These are phyloP conservation scores for Ichthyophthirius multifiliis DNA, from an alignment of 169 alveolate genomes.

Conservation along the genomic window DNA sequence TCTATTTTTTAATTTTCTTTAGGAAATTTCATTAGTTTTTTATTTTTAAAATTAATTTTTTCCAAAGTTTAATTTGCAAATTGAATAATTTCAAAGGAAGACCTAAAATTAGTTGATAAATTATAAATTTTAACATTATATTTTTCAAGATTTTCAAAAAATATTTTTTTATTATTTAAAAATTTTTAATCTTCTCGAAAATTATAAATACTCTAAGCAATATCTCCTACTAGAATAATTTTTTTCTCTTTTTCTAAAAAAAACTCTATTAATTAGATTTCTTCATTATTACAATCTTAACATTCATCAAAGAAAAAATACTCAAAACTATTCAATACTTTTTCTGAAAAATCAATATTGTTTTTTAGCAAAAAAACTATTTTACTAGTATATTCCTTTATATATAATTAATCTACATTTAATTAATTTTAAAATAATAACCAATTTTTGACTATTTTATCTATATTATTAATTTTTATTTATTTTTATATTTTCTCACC, in stretches of 20 bases:
- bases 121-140: background rate
- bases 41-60: background rate
- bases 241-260: background rate
- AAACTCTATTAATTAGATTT: background rate
- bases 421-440: background rate
- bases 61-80: background rate
- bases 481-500: background rate
- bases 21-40: too few species aligned
- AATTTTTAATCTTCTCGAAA: background rate
- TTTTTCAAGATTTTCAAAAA: background rate
- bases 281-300: conserved; percentile 5
- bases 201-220: conserved; percentile 3
- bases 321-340: background rate
- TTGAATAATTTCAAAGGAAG: background rate
- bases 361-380: background rate
- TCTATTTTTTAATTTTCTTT: too few species aligned
- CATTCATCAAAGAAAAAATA: conserved; percentile 17
- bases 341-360: background rate
- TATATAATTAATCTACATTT: background rate
- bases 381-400: background rate
- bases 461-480: background rate
- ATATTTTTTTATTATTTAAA: background rate
- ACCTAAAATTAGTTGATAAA: background rate
- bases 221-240: background rate
- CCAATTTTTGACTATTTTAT: background rate